Base-by-base conservation (phyloP, 2,329 filamentous ascomycete species). In the Chrysosphaeria jannelii region DNA sequence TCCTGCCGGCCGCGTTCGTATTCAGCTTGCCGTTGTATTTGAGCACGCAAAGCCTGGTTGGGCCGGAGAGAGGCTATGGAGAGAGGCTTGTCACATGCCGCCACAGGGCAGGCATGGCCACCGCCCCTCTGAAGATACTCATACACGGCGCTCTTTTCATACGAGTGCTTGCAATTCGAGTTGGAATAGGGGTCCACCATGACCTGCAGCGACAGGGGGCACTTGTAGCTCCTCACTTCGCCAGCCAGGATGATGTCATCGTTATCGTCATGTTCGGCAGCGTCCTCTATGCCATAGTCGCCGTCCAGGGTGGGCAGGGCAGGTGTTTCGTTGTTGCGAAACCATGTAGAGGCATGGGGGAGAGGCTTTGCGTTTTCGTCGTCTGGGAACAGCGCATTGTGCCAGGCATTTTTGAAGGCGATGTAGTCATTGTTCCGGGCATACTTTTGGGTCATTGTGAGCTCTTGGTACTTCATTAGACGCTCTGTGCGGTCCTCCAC, bases 181-280 rank as follows among this genome's bases (percentile, higher is more conserved):
- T 59, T 71, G 26, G 57, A 70, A 35, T 59, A 62, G 0, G 71
- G 71, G 24, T 74, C 53, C 20, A 48, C 45, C 46, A 75, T 64
- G 21, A 55, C 47, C 24, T 48, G 47, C 31, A 76, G 46, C 0
- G 68, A 69, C 11, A 79, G 39, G 0, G 69, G 68, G 35, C 71
- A 79, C 33, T 59, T 65, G 15, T 67, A 57, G 38, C 59, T 68
- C 24, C 64, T 50, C 4, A 53, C 56, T 30, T 64, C 61, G 23
- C 57, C 50, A 14, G 58, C 53, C 14, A 79, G 54, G 2, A 66
- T 54, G 13, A 79, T 48, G 20, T 79, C 71, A 25, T 71, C 66
- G 10, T 54, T 52, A 6, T 59, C 58, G 3, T 54, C 42, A 3
- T 70, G 65, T 25, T 69, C 65, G 10, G 53, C 52, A 5, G 58